Base-by-base conservation (phyloP, 2,329 filamentous ascomycete genomes). In the Bipolaris bicolor region DNA sequence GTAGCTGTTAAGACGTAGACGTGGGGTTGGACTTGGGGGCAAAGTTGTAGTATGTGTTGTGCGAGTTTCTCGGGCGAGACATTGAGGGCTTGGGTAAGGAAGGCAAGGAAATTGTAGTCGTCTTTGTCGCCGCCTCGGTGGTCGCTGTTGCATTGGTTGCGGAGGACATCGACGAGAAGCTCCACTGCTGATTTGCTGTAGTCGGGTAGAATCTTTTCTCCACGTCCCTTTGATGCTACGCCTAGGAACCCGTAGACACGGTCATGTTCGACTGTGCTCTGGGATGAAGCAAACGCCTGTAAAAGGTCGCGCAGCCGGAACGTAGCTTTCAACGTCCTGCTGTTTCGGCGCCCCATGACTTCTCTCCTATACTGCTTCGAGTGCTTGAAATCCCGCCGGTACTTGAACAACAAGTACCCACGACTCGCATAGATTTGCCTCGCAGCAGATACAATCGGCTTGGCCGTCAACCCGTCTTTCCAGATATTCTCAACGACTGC, bases 271-370 rank as follows among this genome's bases (percentile, higher is more conserved):
- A 59, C 60, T 7, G 40, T 55, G 16, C 62, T 64, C 22, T 63
- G 39, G 3, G 60, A 61, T 0, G 51, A 47, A 1, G 55, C 46
- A 45, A 64, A 64, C 0, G 55, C 57, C 20, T 63, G 50, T 1
- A 64, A 34, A 34, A 64, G 53, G 24, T 64, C 60, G 22, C 59
- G 56, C 34, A 63, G 40, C 6, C 55, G 57, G 49, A 64, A 61
- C 2, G 51, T 64, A 1, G 60, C 43, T 16, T 47, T 53, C 0
- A 56, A 10, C 1, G 49, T 59, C 44, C 45, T 55, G 18, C 52
- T 55, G 36, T 58, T 60, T 15, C 57, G 51, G 11, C 60, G 37
- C 11, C 60, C 60, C 10, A 60, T n/a, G 18, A 57, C 41, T 0
- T 62, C 57, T 20, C 60, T 56, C 41, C 34, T 57, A 39, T 57